Base-by-base conservation (phyloP, 2,329 filamentous ascomycete species). In the Claviceps sp. region DNA sequence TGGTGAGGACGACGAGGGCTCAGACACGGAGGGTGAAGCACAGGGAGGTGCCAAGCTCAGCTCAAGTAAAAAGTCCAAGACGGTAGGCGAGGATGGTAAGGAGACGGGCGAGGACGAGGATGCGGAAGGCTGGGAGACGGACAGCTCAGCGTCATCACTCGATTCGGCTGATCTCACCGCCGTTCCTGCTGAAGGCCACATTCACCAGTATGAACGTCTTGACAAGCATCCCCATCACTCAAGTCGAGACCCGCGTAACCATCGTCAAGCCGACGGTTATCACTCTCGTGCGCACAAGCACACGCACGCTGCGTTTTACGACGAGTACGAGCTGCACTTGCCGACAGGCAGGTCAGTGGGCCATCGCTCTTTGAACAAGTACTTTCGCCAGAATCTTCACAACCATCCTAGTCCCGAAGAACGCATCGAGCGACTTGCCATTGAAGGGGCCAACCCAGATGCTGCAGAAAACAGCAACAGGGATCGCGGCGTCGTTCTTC, bases 71-170 rank as follows among this genome's bases (percentile, higher is more conserved):
- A 64, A 69, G 5, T 65, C 72, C 38, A 78, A 76, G 62, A 65
- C 73, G 5, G 73, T 74, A 41, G 74, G 74, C 46, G 70, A 72
- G 46, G 67, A 80, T 52, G 76, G 72, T 13, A 72, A 69, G 51
- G 67, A 67, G 37, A 64, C 71, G 8, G 72, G 79, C n/a, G 78
- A 78, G 45, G 71, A 72, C 49, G 73, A 71, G 44, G 73, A 77
- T 13, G 81, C 84, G 5, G 89, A 91, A 44, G 89, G 88, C 45
- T 97, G 93, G 91, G 93, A 98, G 70, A 96, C 90, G 0, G 93
- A 97, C 65, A 89, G 85, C 57, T 89, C 87, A 9, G 84, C 79
- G n/a, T 95, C 90, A 1, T 94, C 89, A 11, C 76, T 94, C 38
- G 88, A 90, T 57, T 93, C 89, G 1, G 86, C 86, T 51, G 89